Conservation (phyloP, 2,329 filamentous ascomycete species). For the Epichloe uncinata region DNA sequence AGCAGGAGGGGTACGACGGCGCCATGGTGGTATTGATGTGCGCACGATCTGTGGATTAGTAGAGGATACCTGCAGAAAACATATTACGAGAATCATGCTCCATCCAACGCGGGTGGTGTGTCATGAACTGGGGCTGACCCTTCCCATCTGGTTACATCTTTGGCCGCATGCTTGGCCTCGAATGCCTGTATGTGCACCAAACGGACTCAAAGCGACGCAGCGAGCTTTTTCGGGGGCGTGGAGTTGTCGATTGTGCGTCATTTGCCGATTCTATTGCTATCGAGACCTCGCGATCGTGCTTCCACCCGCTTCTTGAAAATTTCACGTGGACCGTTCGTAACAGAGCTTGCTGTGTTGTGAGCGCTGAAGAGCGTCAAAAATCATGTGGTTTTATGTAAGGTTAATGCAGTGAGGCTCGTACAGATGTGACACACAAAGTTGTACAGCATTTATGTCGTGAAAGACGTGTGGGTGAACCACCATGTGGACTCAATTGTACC, state of each 20-base stretch:
- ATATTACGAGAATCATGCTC: neutral
- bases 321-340: neutral
- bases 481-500: slow-evolving; percentile 1
- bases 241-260: neutral
- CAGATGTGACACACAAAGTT: neutral
- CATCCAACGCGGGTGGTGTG: neutral
- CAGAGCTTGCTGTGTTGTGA: neutral
- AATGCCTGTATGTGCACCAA: slow-evolving; percentile 1
- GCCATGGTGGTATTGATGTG: neutral
- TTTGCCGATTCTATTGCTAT: neutral
- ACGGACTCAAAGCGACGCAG: neutral
- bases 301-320: neutral
- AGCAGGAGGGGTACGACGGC: neutral
- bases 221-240: neutral
- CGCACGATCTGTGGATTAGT: neutral
- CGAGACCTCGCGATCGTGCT: neutral
- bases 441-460: neutral
- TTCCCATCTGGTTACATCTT: slow-evolving; percentile 3
- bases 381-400: neutral
- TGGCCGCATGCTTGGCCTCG: slow-evolving; percentile 2
- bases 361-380: neutral
- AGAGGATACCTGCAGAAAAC: neutral
- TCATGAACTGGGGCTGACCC: neutral
- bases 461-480: neutral
- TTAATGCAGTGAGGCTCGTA: neutral